Percentiles rank a stretch among this genome's conserved stretches.
Evolutionary conservation across 2,329 filamentous ascomycete species (phyloP).

Genomic region (Pseudogymnoascus sp.): DNA sequence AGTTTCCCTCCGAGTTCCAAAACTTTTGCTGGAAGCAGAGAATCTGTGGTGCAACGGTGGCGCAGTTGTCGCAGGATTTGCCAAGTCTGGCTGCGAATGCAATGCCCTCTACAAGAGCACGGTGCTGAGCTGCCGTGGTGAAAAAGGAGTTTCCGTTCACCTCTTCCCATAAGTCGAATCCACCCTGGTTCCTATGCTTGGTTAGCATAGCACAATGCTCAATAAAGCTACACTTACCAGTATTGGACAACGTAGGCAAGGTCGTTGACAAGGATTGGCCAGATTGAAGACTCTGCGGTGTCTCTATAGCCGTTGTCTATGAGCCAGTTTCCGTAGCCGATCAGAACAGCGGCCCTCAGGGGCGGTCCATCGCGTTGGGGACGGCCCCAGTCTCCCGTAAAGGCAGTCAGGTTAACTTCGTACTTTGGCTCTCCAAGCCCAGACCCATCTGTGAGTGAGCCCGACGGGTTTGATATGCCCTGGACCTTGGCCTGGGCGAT

Average conservation of each 20-base stretch:
- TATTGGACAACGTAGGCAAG: conserved; percentile 67
- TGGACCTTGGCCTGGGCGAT: conserved; percentile 53
- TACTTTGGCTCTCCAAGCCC: conserved; percentile 68
- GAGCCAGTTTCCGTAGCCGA: conserved; percentile 65
- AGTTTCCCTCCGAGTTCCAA: conserved; percentile 53
- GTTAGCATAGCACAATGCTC: conserved; percentile 4
- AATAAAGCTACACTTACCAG: conserved; percentile 38
- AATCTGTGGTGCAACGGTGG: conserved; percentile 58
- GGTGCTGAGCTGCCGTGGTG: conserved; percentile 61
- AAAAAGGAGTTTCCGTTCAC: conserved; percentile 72
- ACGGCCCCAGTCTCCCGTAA: conserved; percentile 62
- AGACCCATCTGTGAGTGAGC: conserved; percentile 33
- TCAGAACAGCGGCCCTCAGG: conserved; percentile 64
- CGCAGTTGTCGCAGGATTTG: conserved; percentile 51
- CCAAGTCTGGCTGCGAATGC: conserved; percentile 57
- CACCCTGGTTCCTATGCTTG: conserved; percentile 37
- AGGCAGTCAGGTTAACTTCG: conserved; percentile 54
- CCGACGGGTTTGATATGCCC: conserved; percentile 48
- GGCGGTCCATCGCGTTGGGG: conserved; percentile 75
- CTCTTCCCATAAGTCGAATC: conserved; percentile 80
- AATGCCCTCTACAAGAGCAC: conserved; percentile 60
- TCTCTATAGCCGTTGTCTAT: conserved; percentile 49
- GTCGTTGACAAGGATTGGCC: conserved; percentile 71
- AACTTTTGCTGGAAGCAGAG: conserved; percentile 68
- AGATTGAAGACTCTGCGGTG: conserved; percentile 44